Percentiles rank a stretch among this genome's conserved stretches.
Evolutionary conservation across 768 basidiomycete genomes (phyloP).

Genomic region (Sistotremastrum niveocremeum): DNA sequence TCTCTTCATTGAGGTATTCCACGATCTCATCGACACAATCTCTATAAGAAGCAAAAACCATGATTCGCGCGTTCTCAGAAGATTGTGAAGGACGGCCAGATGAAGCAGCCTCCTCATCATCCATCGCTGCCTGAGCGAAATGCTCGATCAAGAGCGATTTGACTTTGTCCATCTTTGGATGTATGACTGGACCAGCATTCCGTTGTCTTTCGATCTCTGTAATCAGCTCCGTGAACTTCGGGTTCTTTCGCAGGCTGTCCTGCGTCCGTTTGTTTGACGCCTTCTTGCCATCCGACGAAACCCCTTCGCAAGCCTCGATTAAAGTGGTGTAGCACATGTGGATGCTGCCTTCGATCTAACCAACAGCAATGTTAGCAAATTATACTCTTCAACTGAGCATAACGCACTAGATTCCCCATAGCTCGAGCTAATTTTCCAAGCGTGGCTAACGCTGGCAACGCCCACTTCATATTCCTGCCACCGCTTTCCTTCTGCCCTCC

Average conservation of each 20-base stretch:
- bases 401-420: constrained; percentile 75
- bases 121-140: constrained; percentile 41
- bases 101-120: constrained; percentile 24
- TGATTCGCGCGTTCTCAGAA: constrained; percentile 48
- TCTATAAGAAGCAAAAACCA: constrained; percentile 91
- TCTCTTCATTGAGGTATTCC: constrained; percentile 57
- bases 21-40: constrained; percentile 89
- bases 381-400: not conserved
- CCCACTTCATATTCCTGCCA: constrained; percentile 30
- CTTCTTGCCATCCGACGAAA: constrained; percentile 14
- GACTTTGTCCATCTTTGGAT: constrained; percentile 89
- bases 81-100: constrained; percentile 5
- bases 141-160: constrained; percentile 64
- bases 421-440: constrained; percentile 57
- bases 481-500: constrained; percentile 8
- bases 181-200: constrained; percentile 41
- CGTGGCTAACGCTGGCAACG: constrained; percentile 35
- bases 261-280: constrained; percentile 22
- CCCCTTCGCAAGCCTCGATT: constrained; percentile 32
- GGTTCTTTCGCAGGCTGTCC: constrained; percentile 33
- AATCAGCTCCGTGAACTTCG: constrained; percentile 51
- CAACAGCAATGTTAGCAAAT: constrained; percentile 3
- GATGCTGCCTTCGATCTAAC: constrained; percentile 70
- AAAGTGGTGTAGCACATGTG: constrained; percentile 64
- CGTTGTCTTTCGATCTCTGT: constrained; percentile 50